Evolutionary conservation across 192 early-diverging fungal genomes (phyloP).

Genomic region (Coemansia sp.): DNA sequence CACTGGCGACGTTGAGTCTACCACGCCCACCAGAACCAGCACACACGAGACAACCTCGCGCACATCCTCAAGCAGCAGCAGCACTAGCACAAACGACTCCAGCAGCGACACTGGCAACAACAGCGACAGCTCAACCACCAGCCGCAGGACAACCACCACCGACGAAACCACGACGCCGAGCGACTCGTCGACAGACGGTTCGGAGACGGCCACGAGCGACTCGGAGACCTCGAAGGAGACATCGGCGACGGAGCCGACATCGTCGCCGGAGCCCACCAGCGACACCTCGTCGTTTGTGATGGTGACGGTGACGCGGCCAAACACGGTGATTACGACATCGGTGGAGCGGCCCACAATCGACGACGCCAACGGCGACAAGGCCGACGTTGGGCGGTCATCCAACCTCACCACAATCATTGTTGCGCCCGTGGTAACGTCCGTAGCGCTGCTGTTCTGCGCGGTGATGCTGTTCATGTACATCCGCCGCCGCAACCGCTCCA

Average conservation of each 20-base stretch:
- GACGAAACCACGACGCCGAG: slow-evolving; percentile 1
- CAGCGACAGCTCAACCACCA: neutral
- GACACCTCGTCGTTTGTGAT: slow-evolving; percentile 13
- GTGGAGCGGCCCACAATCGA: slow-evolving; percentile 38
- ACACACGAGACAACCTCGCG: neutral
- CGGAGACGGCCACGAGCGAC: neutral
- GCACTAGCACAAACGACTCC: neutral
- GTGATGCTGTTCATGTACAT: slow-evolving; percentile 41
- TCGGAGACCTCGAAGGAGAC: slow-evolving; percentile 4
- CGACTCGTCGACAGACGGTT: neutral
- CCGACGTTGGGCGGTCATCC: slow-evolving; percentile 35
- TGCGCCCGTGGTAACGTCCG: slow-evolving; percentile 32
- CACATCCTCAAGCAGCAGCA: neutral
- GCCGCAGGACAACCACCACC: neutral
- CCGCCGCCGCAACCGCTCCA: slow-evolving; percentile 24
- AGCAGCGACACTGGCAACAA: slow-evolving; percentile 1
- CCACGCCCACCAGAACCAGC: neutral
- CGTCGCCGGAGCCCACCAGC: slow-evolving; percentile 14
- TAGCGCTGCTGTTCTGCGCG: slow-evolving; percentile 35
- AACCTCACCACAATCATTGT: slow-evolving; percentile 47
- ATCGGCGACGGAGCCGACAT: slow-evolving; percentile 6
- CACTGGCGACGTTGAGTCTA: neutral
- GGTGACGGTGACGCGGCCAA: slow-evolving; percentile 41
- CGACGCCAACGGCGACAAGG: slow-evolving; percentile 47
- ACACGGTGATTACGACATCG: slow-evolving; percentile 25